These are phyloP conservation scores for Podospora bellae-mahoneyi DNA, from an alignment of 495 filamentous ascomycete species.

Conservation along the genomic window DNA sequence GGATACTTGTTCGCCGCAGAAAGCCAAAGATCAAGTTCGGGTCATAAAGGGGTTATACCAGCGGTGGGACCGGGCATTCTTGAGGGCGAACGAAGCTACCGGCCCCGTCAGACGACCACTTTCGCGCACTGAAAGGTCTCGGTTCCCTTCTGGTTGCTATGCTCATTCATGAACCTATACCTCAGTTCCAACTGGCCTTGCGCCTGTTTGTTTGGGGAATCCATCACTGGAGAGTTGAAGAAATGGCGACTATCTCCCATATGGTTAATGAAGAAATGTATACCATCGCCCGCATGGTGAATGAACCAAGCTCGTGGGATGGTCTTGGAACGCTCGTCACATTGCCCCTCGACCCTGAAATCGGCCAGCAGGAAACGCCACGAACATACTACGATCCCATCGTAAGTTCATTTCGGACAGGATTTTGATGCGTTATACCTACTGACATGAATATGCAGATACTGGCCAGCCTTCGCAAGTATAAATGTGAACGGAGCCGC, in stretches of 20 bases:
- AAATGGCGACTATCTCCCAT: background rate
- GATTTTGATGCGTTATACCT: background rate
- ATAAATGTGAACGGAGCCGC: background rate
- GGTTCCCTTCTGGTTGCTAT: background rate
- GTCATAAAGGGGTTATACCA: background rate
- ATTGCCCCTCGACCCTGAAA: background rate
- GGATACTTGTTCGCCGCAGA: background rate
- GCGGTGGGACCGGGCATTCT: background rate
- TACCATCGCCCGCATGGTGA: no score
- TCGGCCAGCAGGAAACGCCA: background rate
- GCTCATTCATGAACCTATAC: background rate
- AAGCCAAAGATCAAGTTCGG: background rate
- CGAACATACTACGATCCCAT: background rate
- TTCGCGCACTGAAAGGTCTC: background rate
- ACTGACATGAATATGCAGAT: background rate
- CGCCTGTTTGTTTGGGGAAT: background rate
- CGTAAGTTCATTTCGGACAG: background rate
- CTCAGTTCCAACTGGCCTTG: background rate
- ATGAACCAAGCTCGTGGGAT: background rate
- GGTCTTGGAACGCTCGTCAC: background rate
- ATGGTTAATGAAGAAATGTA: background rate
- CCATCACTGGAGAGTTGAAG: background rate
- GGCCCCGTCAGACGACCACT: background rate
- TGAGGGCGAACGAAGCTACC: background rate
- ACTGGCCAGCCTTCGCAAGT: background rate